Evolutionary conservation across 1,284 basidiomycete species (phyloP), one percentile per base, ranked within the genome.

Genomic region (Cutaneotrichosporon dermatis): DNA sequence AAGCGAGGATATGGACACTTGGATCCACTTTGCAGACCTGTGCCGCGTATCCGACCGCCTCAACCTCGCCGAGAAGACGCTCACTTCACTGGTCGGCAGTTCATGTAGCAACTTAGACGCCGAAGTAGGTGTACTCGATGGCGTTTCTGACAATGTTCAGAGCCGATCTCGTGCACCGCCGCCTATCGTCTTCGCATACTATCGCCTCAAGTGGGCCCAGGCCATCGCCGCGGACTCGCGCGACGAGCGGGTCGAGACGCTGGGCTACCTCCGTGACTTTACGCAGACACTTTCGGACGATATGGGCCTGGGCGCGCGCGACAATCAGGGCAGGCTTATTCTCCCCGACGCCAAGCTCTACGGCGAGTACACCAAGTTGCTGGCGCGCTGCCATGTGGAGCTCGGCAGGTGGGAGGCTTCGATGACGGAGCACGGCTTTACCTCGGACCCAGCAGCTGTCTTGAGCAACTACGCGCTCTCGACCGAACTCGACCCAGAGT

Each of bases 311-410:
- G 73, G 79, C 74, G 51, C 88, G 83, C 69, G 81, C 77, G 73
- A 80, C 40, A 79, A 78, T 36, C 59, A 69, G 58, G 66, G 73
- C 54, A 45, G 70, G 49, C 69, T 65, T 66, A 75, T 72, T 57
- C 66, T 84, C 83, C 65, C 82, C 81, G 59, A 88, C 83, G 71
- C 82, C 82, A 69, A 89, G 73, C 33, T 72, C 85, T 75, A 80
- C 86, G 57, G 84, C 33, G 91, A 92, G 69, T 83, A 92, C 60
- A 90, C 90, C 1, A 85, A 88, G 51, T 81, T 99, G 10, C 84
- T 99, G n/a, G 95, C 95, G 0, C 85, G 95, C 35, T 99, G 95
- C 79, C 95, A 92, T 79, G 92, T 95, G 80, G 99, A 99, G 79
- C 86, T 92, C 63, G 96, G 92, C 13, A 86, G 95, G 78, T 99